Evolutionary conservation across 1,284 basidiomycete genomes (phyloP).

Genomic region (Malassezia equina): DNA sequence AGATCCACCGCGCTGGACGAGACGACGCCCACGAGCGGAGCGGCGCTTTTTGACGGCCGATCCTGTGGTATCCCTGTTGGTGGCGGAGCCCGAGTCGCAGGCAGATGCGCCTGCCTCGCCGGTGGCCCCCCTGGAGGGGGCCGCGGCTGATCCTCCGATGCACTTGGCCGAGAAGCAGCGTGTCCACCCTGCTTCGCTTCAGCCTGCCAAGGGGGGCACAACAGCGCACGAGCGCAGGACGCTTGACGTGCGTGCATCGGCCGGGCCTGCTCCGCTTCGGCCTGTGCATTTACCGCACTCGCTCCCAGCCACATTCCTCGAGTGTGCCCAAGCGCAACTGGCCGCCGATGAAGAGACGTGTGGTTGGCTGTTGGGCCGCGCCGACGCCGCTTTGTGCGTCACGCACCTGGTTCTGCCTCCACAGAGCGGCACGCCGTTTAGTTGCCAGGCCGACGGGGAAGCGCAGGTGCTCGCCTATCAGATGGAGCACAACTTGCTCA

Average conservation of each 20-base stretch:
- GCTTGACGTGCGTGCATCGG: too few species aligned
- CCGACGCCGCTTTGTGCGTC: not conserved
- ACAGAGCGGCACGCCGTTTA: slow-evolving; percentile 72
- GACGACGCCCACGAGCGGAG: not conserved
- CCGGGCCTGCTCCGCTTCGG: too few species aligned
- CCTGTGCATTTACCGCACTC: slow-evolving; percentile 55
- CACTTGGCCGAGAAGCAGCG: not conserved
- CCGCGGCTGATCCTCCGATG: not conserved
- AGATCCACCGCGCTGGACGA: not conserved
- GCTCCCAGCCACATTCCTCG: slow-evolving; percentile 62
- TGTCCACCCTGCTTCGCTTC: not conserved
- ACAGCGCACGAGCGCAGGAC: not conserved
- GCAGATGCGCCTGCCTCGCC: not conserved
- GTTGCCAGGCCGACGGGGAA: slow-evolving; percentile 77
- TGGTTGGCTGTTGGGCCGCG: slow-evolving; percentile 56
- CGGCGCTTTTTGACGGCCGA: not conserved
- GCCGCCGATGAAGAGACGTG: slow-evolving; percentile 58
- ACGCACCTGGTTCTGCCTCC: slow-evolving; percentile 54
- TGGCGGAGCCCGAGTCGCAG: not conserved
- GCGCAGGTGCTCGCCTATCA: slow-evolving; percentile 74
- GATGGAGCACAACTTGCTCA: slow-evolving; percentile 64
- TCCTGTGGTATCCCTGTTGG: slow-evolving; percentile 3
- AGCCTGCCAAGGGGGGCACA: not conserved
- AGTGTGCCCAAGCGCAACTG: slow-evolving; percentile 60
- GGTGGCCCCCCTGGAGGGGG: not conserved